Percentiles rank a stretch among this genome's conserved stretches.
phyloP scores from a whole-genome alignment of 805 yeast genomes.

The Candida piceae region DNA sequence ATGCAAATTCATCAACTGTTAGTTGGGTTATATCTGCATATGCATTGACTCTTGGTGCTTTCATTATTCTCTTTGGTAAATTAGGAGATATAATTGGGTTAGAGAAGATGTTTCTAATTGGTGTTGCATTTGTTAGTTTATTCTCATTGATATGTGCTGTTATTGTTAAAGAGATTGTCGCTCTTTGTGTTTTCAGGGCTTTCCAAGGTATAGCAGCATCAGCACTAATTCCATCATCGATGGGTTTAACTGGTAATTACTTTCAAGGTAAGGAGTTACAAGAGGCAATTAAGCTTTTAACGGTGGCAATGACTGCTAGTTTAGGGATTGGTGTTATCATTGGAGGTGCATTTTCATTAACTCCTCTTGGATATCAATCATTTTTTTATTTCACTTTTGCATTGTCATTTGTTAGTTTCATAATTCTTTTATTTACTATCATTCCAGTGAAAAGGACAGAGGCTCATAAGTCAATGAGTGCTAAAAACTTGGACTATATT shows the following conservation, averaged over 20 bases:
- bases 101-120: conserved; percentile 25
- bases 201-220: conserved; percentile 31
- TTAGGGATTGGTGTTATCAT: conserved; percentile 35
- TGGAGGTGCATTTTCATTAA: conserved; percentile 40
- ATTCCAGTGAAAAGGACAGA: conserved; percentile 27
- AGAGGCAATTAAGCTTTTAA: conserved; percentile 11
- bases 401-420: conserved; percentile 12
- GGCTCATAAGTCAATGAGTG: conserved; percentile 15
- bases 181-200: conserved; percentile 30
- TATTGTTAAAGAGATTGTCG: conserved; percentile 30
- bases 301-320: conserved; percentile 22
- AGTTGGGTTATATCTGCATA: conserved; percentile 41
- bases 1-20: conserved; percentile 31
- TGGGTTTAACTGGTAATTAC: conserved; percentile 20
- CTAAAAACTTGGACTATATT: conserved; percentile 30
- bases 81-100: conserved; percentile 39
- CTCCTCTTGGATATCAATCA: conserved; percentile 36
- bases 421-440: conserved; percentile 19
- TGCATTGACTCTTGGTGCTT: conserved; percentile 40
- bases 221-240: conserved; percentile 31
- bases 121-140: conserved; percentile 13
- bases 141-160: conserved; percentile 33
- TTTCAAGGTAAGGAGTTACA: conserved; percentile 14
- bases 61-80: conserved; percentile 39
- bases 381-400: conserved; percentile 36